Conservation (phyloP, 176 grass and related monocot genomes). For the Rhynchospora pubera region DNA sequence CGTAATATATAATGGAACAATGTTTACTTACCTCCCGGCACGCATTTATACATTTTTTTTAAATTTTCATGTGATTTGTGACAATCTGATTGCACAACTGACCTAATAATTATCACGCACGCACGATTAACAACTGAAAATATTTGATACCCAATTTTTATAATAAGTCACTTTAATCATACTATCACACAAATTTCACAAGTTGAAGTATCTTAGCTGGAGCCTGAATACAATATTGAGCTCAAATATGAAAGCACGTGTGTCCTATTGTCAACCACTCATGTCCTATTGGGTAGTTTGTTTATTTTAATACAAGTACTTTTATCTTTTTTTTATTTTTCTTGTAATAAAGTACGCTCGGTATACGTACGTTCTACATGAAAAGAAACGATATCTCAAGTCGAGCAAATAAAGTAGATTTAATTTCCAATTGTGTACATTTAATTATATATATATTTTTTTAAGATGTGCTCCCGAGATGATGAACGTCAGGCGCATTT, state of each 20-base stretch:
- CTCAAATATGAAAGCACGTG: conserved; percentile 4
- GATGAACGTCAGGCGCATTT: too few species aligned
- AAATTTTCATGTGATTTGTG: not conserved
- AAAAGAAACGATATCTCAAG: not conserved
- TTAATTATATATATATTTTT: too few species aligned
- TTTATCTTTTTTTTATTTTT: not conserved
- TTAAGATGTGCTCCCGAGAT: too few species aligned
- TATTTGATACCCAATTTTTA: not conserved
- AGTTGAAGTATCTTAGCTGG: not conserved
- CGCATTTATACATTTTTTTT: not conserved
- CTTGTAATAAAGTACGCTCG: not conserved
- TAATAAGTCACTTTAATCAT: not conserved
- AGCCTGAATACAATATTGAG: not conserved
- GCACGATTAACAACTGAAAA: conserved; percentile 3
- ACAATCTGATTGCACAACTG: conserved; percentile 1
- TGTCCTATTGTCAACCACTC: not conserved
- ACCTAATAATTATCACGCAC: not conserved
- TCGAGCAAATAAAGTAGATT: not conserved
- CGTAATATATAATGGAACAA: not conserved
- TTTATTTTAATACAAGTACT: not conserved
- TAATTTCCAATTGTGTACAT: too few species aligned
- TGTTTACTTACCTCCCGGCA: conserved; percentile 1
- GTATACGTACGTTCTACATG: not conserved
- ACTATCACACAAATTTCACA: not conserved
- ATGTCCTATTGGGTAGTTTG: not conserved